Evolutionary conservation across 2,329 filamentous ascomycete genomes (phyloP).

Genomic region (Verticillium nubilum): DNA sequence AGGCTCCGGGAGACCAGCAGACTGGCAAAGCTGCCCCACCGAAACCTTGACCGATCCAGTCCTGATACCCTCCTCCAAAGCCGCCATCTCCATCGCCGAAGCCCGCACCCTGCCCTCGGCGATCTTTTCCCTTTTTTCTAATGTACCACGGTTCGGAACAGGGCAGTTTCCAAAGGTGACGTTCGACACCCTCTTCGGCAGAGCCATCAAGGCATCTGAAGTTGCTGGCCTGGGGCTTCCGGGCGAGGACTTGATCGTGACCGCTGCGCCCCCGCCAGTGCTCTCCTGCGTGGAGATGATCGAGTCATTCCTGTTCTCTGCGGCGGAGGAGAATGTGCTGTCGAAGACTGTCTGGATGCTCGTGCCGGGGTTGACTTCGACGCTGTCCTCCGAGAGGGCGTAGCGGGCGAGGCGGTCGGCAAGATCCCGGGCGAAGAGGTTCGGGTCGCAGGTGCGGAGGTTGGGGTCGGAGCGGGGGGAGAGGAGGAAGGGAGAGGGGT

Average conservation of each 20-base stretch:
- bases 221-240: too few relatives aligned
- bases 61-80: not conserved
- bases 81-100: not conserved
- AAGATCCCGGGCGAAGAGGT: not conserved
- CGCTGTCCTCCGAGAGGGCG: not conserved
- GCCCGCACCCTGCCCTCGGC: not conserved
- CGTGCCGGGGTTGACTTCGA: not conserved
- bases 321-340: not conserved
- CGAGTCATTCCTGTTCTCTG: not conserved
- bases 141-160: not conserved
- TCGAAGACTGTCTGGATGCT: not conserved
- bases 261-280: too few relatives aligned
- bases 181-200: not conserved
- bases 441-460: not conserved
- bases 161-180: not conserved
- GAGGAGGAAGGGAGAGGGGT: not conserved
- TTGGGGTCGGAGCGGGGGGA: not conserved
- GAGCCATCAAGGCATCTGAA: too few relatives aligned
- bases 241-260: too few relatives aligned
- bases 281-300: not conserved
- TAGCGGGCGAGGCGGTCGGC: not conserved
- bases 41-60: not conserved
- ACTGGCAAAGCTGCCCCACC: not conserved
- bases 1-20: not conserved
- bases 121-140: not conserved